Evolutionary conservation across 2,329 filamentous ascomycete species (phyloP).

Genomic region (Alternaria conjuncta): DNA sequence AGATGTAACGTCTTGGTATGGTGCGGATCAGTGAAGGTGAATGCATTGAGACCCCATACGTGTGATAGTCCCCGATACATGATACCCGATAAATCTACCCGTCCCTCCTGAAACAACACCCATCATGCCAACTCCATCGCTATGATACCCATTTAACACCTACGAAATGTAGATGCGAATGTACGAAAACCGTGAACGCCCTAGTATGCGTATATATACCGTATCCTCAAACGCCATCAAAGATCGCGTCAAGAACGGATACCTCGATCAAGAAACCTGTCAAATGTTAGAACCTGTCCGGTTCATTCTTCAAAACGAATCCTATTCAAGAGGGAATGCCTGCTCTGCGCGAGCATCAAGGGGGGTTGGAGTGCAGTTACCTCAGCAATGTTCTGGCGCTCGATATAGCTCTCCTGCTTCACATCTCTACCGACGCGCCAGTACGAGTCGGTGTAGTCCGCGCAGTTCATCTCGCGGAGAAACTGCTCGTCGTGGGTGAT

Average conservation of each 20-base stretch:
- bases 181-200: background rate
- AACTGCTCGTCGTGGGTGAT: constrained; percentile 99
- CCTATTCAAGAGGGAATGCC: background rate
- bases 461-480: constrained; percentile 88
- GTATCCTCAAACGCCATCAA: background rate
- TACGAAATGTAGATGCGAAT: background rate
- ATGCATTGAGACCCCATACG: background rate
- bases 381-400: constrained; percentile 60
- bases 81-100: background rate
- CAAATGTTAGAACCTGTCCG: constrained; percentile 8
- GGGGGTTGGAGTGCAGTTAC: constrained; percentile 24
- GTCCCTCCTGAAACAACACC: background rate
- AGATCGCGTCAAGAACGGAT: background rate
- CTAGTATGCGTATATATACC: background rate
- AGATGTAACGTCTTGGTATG: rapidly evolving
- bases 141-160: constrained; percentile 6
- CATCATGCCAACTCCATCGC: background rate
- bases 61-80: background rate
- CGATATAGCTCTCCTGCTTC: constrained; percentile 86
- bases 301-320: background rate
- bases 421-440: constrained; percentile 84
- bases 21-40: background rate
- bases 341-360: background rate
- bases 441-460: constrained; percentile 91
- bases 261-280: constrained; percentile 16